Evolutionary conservation across 345 rosid species (phyloP).

Genomic region (Bruguiera sexangula): DNA sequence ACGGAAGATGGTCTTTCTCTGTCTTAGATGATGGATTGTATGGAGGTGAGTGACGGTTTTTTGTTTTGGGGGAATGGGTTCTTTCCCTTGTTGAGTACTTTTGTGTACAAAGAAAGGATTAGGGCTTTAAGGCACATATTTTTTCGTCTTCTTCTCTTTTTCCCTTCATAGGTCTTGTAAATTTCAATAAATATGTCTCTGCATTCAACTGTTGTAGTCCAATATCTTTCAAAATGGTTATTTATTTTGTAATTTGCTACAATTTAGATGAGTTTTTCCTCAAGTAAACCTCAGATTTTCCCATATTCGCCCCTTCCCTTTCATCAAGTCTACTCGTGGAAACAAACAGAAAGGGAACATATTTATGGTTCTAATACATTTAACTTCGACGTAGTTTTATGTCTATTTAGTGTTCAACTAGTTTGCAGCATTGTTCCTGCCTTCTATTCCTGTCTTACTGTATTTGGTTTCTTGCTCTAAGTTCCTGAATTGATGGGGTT

Average conservation of each 20-base stretch:
- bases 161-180: conserved; percentile 37
- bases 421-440: neutral
- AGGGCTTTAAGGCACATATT: conserved; percentile 32
- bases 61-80: neutral
- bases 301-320: neutral
- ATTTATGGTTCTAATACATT: neutral
- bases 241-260: conserved; percentile 31
- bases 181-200: conserved; percentile 39
- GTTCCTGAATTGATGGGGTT: neutral
- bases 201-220: conserved; percentile 23
- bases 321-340: too few species aligned
- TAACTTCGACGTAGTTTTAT: neutral
- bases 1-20: neutral
- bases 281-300: neutral
- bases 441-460: neutral
- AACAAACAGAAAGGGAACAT: neutral
- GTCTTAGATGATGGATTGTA: conserved; percentile 7
- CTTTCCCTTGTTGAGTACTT: conserved; percentile 32
- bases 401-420: neutral
- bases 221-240: conserved; percentile 27
- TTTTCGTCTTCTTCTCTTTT: conserved; percentile 1
- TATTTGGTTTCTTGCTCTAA: neutral
- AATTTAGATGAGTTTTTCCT: conserved; percentile 15
- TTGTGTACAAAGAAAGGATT: conserved; percentile 47
- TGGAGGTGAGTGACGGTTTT: conserved; percentile 39